phyloP scores from a whole-genome alignment of 495 filamentous ascomycete genomes.

The Lindgomyces ingoldianus region DNA sequence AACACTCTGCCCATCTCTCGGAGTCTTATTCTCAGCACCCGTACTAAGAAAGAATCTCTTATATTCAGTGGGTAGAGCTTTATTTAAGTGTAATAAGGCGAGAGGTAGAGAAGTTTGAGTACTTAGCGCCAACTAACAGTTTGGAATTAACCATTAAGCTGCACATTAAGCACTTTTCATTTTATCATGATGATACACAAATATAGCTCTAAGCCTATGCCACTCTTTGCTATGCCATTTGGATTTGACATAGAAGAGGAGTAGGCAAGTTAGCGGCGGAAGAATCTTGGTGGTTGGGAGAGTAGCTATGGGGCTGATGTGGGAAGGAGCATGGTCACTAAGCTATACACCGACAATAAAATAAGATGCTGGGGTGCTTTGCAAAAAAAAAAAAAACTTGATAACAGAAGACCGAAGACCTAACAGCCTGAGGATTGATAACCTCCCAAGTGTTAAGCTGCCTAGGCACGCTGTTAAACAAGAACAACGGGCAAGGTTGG shows the following conservation, averaged over 20 bases:
- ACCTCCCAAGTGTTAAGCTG: no score
- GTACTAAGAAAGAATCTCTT: slow-evolving; percentile 1
- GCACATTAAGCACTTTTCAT: no score
- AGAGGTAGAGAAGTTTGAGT: no score
- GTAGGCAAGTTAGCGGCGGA: not conserved
- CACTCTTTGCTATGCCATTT: not conserved
- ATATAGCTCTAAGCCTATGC: no score
- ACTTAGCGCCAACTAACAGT: slow-evolving; percentile 2
- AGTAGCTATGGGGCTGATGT: no score
- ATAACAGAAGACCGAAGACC: no score
- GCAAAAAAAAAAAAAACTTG: not conserved
- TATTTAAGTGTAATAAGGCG: slow-evolving; percentile 6
- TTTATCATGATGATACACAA: no score
- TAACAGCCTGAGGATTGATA: no score
- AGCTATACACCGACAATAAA: slow-evolving; percentile 6
- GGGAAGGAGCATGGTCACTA: slow-evolving; percentile 1
- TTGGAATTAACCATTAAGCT: not conserved
- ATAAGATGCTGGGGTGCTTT: not conserved
- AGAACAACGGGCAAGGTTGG: no score
- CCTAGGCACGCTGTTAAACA: no score
- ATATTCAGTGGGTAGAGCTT: not conserved
- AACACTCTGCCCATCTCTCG: slow-evolving; percentile 4
- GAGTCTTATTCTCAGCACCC: not conserved
- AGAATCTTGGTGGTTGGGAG: no score
- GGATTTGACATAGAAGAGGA: not conserved